A percentile compares a stretch with the other conserved stretches of the same genome.
Conservation (phyloP, 1,284 basidiomycete genomes). For the Moniliophthora roreri region DNA sequence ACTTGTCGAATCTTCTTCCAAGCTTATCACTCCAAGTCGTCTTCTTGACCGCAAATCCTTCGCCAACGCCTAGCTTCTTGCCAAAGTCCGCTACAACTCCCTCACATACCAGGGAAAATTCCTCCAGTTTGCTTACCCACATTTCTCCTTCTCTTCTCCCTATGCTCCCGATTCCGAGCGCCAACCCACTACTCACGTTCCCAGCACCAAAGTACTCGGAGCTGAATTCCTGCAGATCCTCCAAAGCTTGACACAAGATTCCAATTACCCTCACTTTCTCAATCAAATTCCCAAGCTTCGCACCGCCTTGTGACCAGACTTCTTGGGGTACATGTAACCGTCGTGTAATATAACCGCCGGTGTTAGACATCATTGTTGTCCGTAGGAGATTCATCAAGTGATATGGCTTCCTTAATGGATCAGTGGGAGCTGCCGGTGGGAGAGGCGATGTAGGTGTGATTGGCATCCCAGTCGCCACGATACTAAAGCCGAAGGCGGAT, state of each 20-base stretch:
- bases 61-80: slow-evolving; percentile 88
- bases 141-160: slow-evolving; percentile 69
- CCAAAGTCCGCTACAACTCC: slow-evolving; percentile 81
- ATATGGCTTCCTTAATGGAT: slow-evolving; percentile 84
- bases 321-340: slow-evolving; percentile 86
- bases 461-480: slow-evolving; percentile 40
- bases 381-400: slow-evolving; percentile 84
- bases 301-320: slow-evolving; percentile 89
- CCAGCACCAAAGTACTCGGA: slow-evolving; percentile 75
- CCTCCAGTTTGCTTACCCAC: slow-evolving; percentile 71
- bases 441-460: slow-evolving; percentile 75
- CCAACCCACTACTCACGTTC: slow-evolving; percentile 72
- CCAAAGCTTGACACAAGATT: slow-evolving; percentile 72
- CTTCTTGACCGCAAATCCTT: slow-evolving; percentile 83
- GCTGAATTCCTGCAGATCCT: slow-evolving; percentile 68
- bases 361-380: slow-evolving; percentile 77
- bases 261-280: slow-evolving; percentile 88
- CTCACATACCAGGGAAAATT: slow-evolving; percentile 78
- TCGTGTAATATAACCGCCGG: slow-evolving; percentile 87
- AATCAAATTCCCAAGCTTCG: slow-evolving; percentile 76
- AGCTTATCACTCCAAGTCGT: slow-evolving; percentile 82
- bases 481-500: slow-evolving; percentile 10
- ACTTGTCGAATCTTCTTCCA: slow-evolving; percentile 83
- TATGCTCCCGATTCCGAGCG: slow-evolving; percentile 67
- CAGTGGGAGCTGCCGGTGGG: slow-evolving; percentile 66